Evolutionary conservation across 2,329 filamentous ascomycete genomes (phyloP).

Genomic region (Metarhizium humberi): DNA sequence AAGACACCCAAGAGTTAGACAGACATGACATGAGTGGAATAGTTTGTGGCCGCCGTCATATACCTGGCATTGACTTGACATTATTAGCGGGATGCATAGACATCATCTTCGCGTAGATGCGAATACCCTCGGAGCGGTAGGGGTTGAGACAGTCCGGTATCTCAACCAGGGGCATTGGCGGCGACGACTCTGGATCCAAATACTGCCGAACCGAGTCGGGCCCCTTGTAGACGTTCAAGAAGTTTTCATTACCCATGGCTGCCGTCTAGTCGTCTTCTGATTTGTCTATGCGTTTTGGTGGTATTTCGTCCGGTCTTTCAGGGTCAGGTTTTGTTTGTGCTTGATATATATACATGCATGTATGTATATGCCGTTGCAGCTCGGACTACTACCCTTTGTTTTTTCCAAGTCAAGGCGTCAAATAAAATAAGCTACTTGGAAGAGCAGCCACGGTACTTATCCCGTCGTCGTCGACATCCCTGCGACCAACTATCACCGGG

Average conservation of each 20-base stretch:
- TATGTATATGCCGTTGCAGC: background rate
- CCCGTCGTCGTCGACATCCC: background rate
- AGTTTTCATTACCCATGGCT: constrained; percentile 1
- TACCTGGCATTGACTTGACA: constrained; percentile 48
- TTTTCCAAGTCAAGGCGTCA: background rate
- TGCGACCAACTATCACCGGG: background rate
- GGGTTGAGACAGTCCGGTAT: constrained; percentile 48
- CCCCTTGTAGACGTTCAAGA: constrained; percentile 45
- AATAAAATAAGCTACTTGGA: background rate
- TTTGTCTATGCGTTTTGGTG: background rate
- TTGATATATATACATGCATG: background rate
- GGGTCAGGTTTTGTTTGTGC: background rate
- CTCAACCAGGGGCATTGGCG: constrained; percentile 51
- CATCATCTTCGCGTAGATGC: constrained; percentile 58
- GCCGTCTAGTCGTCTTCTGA: background rate
- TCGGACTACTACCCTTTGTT: background rate
- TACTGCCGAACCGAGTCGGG: constrained; percentile 47
- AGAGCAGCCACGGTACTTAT: background rate
- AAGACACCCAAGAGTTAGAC: background rate
- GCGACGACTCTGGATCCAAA: constrained; percentile 47
- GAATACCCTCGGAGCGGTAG: constrained; percentile 44
- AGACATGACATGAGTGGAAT: too few species aligned
- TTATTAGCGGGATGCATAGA: constrained; percentile 53
- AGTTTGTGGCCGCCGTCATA: too few species aligned
- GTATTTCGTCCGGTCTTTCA: background rate